Evolutionary conservation across 345 rosid genomes (phyloP).

Genomic region (Stellera chamaejasme): DNA sequence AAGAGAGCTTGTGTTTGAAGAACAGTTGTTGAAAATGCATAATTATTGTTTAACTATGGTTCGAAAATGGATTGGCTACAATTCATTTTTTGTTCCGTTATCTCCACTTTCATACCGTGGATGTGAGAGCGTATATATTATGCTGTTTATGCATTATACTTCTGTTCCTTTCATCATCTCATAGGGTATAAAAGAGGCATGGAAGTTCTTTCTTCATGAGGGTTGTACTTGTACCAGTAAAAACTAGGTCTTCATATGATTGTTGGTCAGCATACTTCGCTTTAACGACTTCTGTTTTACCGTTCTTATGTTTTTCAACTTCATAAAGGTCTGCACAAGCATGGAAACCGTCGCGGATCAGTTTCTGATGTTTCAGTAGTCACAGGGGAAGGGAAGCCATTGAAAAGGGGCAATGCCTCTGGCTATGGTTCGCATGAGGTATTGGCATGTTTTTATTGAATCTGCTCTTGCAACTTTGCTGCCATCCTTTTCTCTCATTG

Average conservation of each 20-base stretch:
- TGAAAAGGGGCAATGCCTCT: conserved; percentile 29
- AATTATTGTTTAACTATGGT: background rate
- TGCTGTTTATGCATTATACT: no score
- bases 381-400: conserved; percentile 28
- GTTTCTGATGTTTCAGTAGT: conserved; percentile 24
- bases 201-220: conserved; percentile 19
- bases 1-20: no score
- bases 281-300: conserved; percentile 2
- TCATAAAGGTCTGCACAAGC: conserved; percentile 36
- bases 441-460: background rate
- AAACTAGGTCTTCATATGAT: conserved; percentile 26
- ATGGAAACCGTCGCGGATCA: conserved; percentile 31
- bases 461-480: conserved; percentile 1
- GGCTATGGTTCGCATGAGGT: conserved; percentile 37
- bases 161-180: no score
- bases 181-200: conserved; percentile 26
- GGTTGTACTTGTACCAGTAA: conserved; percentile 23
- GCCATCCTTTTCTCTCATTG: background rate
- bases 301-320: conserved; percentile 8
- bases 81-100: background rate
- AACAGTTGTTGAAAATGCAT: no score
- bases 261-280: conserved; percentile 21
- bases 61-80: background rate
- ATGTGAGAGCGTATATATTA: no score
- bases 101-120: conserved; percentile 7